These are phyloP conservation scores for Atkinsonella hypoxylon DNA, from an alignment of 2,329 filamentous ascomycete species.

Conservation along the genomic window DNA sequence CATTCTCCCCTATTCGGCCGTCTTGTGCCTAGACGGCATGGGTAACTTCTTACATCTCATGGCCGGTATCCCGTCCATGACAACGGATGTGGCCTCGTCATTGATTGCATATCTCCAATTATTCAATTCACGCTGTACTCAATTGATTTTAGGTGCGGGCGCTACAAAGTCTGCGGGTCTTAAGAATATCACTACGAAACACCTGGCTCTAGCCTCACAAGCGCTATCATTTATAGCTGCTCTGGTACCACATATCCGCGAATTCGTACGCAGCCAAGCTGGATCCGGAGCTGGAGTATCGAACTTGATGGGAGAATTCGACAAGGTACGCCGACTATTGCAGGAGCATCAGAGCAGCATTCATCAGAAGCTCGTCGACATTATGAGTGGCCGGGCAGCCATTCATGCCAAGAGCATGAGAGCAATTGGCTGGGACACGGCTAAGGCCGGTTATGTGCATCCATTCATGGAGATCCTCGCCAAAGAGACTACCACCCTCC, in stretches of 20 bases:
- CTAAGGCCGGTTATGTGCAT: slow-evolving; percentile 34
- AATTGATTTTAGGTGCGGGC: slow-evolving; percentile 88
- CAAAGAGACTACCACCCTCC: slow-evolving; percentile 75
- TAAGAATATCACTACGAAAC: slow-evolving; percentile 93
- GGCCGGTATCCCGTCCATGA: slow-evolving; percentile 78
- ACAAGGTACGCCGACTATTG: slow-evolving; percentile 70
- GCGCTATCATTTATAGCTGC: slow-evolving; percentile 78
- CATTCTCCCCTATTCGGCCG: slow-evolving; percentile 72
- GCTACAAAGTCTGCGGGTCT: slow-evolving; percentile 80
- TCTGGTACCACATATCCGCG: slow-evolving; percentile 78
- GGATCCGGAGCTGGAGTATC: slow-evolving; percentile 40
- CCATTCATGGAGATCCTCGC: slow-evolving; percentile 77
- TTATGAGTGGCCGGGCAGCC: slow-evolving; percentile 69
- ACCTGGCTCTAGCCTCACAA: slow-evolving; percentile 84
- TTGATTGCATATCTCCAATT: slow-evolving; percentile 80
- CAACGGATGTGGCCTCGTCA: slow-evolving; percentile 64
- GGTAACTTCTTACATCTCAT: slow-evolving; percentile 75
- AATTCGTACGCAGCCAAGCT: slow-evolving; percentile 74
- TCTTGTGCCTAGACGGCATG: slow-evolving; percentile 70
- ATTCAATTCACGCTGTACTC: slow-evolving; percentile 94
- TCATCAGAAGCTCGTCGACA: slow-evolving; percentile 85
- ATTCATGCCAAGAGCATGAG: slow-evolving; percentile 65
- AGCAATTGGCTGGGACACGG: slow-evolving; percentile 60
- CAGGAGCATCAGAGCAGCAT: slow-evolving; percentile 88
- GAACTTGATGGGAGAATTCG: slow-evolving; percentile 67